Conservation (phyloP, 768 basidiomycete species). For the Phanerochaete carnosa region DNA sequence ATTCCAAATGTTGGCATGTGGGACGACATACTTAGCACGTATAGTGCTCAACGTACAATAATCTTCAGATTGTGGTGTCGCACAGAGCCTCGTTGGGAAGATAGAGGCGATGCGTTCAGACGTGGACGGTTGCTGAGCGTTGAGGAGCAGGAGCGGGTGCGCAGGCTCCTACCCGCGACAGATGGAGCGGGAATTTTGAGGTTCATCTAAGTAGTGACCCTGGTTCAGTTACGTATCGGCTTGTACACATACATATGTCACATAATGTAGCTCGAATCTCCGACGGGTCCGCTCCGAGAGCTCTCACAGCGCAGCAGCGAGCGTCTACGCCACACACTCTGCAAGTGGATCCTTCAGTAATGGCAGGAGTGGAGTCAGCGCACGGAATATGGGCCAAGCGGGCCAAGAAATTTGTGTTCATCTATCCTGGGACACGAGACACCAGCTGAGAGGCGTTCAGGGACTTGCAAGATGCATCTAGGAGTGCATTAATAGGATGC, state of each 20-base stretch:
- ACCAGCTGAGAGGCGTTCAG: too few species aligned
- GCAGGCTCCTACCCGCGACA: neutral
- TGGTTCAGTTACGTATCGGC: neutral
- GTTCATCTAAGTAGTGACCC: neutral
- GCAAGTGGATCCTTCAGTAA: too few species aligned
- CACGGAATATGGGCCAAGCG: too few species aligned
- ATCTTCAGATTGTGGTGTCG: neutral
- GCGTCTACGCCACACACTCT: too few species aligned
- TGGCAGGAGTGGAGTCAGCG: too few species aligned
- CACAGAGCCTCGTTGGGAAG: neutral
- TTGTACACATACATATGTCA: neutral
- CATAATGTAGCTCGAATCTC: neutral
- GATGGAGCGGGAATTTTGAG: neutral
- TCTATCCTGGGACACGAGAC: too few species aligned
- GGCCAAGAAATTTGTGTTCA: too few species aligned
- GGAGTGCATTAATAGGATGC: too few species aligned
- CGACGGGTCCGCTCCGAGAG: neutral
- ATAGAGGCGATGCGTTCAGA: neutral
- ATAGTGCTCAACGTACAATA: neutral
- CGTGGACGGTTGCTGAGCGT: neutral
- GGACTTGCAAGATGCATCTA: too few species aligned
- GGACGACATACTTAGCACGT: neutral
- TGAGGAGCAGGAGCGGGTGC: neutral
- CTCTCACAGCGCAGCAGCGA: too few species aligned
- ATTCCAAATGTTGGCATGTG: neutral